These are phyloP conservation scores for Plectranthus barbatus DNA, from an alignment of 257 asterid species.

Conservation along the genomic window DNA sequence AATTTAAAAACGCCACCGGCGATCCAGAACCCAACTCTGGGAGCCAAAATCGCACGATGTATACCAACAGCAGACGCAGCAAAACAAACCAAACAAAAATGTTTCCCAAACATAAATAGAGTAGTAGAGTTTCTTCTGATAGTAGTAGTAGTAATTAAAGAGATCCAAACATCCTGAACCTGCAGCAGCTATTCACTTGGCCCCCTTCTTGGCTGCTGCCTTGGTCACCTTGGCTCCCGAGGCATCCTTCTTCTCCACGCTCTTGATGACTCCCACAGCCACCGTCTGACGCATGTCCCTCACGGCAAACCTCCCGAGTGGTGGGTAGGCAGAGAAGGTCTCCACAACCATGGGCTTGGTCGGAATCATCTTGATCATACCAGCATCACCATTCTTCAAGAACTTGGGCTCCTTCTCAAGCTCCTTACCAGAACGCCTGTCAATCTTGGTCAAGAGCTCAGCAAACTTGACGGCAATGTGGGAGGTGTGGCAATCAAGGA, in stretches of 20 bases:
- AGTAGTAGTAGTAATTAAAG: not conserved
- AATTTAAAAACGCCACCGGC: conserved; percentile 21
- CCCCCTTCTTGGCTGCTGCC: conserved; percentile 45
- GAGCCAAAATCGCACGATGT: conserved; percentile 13
- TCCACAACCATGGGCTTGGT: too few species aligned
- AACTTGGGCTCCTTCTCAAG: too few species aligned
- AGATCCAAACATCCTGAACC: not conserved
- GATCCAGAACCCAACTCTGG: conserved; percentile 34
- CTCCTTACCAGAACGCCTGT: conserved; percentile 34
- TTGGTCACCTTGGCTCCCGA: too few species aligned
- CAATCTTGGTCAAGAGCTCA: conserved; percentile 32
- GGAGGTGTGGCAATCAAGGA: conserved; percentile 35
- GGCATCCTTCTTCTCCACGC: too few species aligned
- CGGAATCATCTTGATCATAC: too few species aligned
- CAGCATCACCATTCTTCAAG: too few species aligned
- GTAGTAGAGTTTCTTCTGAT: too few species aligned
- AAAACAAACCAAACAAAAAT: not conserved
- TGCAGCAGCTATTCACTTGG: conserved; percentile 15
- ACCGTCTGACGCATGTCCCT: conserved; percentile 42
- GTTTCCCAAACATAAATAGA: too few species aligned
- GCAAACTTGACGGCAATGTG: conserved; percentile 35
- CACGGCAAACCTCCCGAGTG: conserved; percentile 33
- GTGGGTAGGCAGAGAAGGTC: conserved; percentile 31
- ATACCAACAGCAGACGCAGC: not conserved
- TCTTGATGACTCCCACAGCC: conserved; percentile 40